Percentiles rank a stretch among this genome's conserved stretches.
Evolutionary conservation across 202 grass and related monocot species (phyloP).

Genomic region (Brachypodium distachyon): DNA sequence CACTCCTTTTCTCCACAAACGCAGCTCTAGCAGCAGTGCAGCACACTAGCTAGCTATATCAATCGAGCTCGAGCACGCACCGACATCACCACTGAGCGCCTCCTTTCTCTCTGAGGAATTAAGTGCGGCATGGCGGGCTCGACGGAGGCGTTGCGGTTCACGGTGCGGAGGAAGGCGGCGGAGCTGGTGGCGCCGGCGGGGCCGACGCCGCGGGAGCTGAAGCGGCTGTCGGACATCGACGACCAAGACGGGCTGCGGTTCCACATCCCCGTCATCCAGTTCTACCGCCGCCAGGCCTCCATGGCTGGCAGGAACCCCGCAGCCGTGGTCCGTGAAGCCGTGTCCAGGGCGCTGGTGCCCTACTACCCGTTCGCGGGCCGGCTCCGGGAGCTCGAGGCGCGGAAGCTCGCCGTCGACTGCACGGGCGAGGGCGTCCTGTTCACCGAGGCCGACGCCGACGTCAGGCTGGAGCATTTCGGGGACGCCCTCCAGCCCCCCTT

Average conservation of each 20-base stretch:
- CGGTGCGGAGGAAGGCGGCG: slow-evolving; percentile 38
- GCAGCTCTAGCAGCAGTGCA: neutral
- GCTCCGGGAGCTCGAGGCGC: slow-evolving; percentile 38
- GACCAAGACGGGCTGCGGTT: slow-evolving; percentile 92
- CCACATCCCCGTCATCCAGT: slow-evolving; percentile 89
- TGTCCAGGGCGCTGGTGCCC: slow-evolving; percentile 52
- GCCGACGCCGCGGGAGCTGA: slow-evolving; percentile 57
- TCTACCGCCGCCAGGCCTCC: slow-evolving; percentile 41
- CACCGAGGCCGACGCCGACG: slow-evolving; percentile 69
- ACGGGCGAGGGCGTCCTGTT: slow-evolving; percentile 80
- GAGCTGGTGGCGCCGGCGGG: slow-evolving; percentile 56
- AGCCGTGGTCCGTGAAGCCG: slow-evolving; percentile 46
- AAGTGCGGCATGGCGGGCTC: neutral
- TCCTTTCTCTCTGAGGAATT: neutral
- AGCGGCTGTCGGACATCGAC: slow-evolving; percentile 84
- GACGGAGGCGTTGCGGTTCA: slow-evolving; percentile 46
- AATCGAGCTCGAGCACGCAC: neutral
- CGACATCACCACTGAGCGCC: neutral
- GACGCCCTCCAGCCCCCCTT: slow-evolving; percentile 67
- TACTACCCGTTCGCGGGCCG: slow-evolving; percentile 91
- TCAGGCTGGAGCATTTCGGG: slow-evolving; percentile 63
- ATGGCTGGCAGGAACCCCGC: slow-evolving; percentile 37
- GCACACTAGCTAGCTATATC: too few species aligned
- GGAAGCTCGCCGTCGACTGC: slow-evolving; percentile 87
- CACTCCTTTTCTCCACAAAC: neutral